Evolutionary conservation across 1,284 basidiomycete genomes (phyloP).

Genomic region (Ustilago cynodontis): DNA sequence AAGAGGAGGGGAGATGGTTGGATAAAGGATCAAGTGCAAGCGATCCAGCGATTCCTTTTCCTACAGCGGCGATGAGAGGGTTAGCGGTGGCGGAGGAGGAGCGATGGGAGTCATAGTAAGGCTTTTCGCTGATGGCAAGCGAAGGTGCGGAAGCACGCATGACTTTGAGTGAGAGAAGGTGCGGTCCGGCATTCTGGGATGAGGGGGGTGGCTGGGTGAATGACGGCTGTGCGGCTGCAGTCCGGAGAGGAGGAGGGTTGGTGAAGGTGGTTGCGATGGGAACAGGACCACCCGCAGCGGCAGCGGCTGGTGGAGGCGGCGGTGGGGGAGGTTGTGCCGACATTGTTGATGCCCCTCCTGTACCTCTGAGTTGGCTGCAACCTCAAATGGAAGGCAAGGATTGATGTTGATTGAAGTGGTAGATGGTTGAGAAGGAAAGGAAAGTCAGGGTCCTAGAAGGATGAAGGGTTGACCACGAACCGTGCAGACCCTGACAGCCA

Average conservation of each 20-base stretch:
- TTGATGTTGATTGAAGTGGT: not conserved
- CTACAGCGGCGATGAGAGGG: conserved; percentile 13
- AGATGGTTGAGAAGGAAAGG: not conserved
- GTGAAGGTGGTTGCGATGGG: conserved; percentile 8
- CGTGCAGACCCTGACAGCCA: conserved; percentile 14
- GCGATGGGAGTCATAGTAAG: conserved; percentile 35
- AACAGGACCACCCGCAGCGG: not conserved
- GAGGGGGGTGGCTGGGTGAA: not conserved
- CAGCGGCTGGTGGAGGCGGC: not conserved
- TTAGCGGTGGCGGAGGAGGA: not conserved
- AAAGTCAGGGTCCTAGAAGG: not conserved
- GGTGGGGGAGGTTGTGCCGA: not conserved
- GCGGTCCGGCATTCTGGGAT: conserved; percentile 32
- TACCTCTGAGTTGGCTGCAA: not conserved
- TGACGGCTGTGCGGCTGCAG: conserved; percentile 8
- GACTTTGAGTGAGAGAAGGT: conserved; percentile 60
- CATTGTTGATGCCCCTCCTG: not conserved
- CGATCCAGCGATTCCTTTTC: conserved; percentile 7
- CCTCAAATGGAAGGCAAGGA: not conserved
- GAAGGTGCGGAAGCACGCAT: conserved; percentile 57
- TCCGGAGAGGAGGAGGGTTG: too few species aligned
- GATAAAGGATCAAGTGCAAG: conserved; percentile 16
- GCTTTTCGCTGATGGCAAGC: conserved; percentile 37
- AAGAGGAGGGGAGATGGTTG: not conserved
- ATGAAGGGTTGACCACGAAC: conserved; percentile 4